These are phyloP conservation scores for Solanum sparsipilum DNA, from an alignment of 257 asterid genomes.

Conservation along the genomic window DNA sequence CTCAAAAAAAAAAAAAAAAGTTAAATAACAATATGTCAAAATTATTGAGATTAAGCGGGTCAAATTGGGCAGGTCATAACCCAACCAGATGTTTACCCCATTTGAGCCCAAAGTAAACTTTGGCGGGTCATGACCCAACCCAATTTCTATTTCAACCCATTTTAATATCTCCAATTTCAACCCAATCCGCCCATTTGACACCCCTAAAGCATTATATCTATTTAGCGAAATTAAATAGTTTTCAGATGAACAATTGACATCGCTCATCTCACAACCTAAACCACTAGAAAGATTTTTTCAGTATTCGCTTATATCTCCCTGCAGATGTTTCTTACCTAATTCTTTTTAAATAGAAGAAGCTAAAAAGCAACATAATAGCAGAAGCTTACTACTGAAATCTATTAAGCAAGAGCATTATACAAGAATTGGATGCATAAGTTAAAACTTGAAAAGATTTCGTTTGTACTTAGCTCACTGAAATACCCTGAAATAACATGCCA, in stretches of 20 bases:
- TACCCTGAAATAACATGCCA: neutral
- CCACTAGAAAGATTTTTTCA: neutral
- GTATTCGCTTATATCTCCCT: neutral
- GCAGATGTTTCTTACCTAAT: neutral
- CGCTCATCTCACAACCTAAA: neutral
- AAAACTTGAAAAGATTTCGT: neutral
- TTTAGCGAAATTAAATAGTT: neutral
- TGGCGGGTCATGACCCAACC: neutral
- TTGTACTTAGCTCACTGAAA: neutral
- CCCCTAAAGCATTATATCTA: neutral
- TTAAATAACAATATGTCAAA: neutral
- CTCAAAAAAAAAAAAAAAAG: no score
- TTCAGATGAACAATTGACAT: neutral
- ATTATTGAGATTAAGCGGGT: neutral
- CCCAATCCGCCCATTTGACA: neutral
- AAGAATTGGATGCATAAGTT: neutral
- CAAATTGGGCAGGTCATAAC: neutral
- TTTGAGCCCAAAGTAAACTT: neutral
- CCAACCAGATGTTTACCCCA: neutral
- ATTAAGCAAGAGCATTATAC: neutral
- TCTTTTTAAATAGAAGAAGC: neutral
- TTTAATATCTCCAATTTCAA: neutral
- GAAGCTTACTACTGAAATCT: neutral
- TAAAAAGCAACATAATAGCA: neutral
- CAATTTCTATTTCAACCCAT: neutral